Evolutionary conservation across 352 stramenopile species (phyloP), one percentile per base, ranked within the genome.

Genomic region (Phytophthora vignae): DNA sequence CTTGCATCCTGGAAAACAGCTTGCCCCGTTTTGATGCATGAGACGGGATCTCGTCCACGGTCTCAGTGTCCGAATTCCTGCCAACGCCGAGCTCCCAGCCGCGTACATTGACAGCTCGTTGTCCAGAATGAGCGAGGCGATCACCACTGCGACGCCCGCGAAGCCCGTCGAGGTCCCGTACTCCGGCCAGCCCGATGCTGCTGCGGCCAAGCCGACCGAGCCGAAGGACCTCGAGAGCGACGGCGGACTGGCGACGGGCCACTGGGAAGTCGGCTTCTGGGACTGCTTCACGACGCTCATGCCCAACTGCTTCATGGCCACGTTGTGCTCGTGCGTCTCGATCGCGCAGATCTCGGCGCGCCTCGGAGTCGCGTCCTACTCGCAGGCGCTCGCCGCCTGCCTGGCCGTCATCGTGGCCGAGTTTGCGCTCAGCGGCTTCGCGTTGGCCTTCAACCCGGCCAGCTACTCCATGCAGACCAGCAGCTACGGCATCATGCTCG

Each of bases 231-330:
- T 77, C 19, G 69, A 77, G 29, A 69, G 49, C 22, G 69, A 73
- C 1, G 64, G 68, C 31, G 69, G 40, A 3, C n/a, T 77, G n/a
- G 64, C 54, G 4, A 61, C 57, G 14, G 69, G 64, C 0, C 57
- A 73, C n/a, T 77, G 69, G 69, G 44, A 54, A 31, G 64, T 77
- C 14, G 64, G 69, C 36, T 77, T 77, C 44, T 91, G 74, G 55
- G 79, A 73, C 58, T 90, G 83, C 64, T 81, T 82, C 60, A 65
- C 69, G 11, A 61, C 76, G 29, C 69, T 78, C 40, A 71, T 84
- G 59, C 81, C 83, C 29, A 90, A 90, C 71, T 73, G 65, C 27
- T 63, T 83, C 59, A 82, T 86, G 76, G 66, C 70, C 19, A 78
- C 61, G 56, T 81, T 68, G 64, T 87, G 78, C 60, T 69, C 82